A percentile compares a stretch with the other conserved stretches of the same genome.
phyloP scores from a whole-genome alignment of 2,329 filamentous ascomycete species.

The Dactylonectria estremocensis region DNA sequence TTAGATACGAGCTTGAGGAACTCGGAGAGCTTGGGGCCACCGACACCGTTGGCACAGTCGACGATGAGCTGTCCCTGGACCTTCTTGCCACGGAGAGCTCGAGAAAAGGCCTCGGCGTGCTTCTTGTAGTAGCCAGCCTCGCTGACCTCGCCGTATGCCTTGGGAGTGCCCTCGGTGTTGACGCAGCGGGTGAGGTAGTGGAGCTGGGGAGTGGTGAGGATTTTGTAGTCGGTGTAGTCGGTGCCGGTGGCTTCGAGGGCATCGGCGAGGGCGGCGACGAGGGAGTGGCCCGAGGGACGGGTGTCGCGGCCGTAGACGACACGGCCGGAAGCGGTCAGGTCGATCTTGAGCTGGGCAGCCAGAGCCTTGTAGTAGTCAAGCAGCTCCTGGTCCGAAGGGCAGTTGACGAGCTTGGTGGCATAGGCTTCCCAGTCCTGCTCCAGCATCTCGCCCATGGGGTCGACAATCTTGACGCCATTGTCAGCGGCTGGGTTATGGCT shows the following conservation, averaged over 20 bases:
- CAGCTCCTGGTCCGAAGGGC: slow-evolving; percentile 80
- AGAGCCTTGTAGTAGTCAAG: slow-evolving; percentile 83
- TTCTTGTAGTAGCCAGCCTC: slow-evolving; percentile 97
- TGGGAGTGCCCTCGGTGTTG: slow-evolving; percentile 91
- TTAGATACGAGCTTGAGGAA: slow-evolving; percentile 86
- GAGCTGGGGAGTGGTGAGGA: slow-evolving; percentile 96
- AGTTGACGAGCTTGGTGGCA: slow-evolving; percentile 92
- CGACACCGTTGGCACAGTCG: slow-evolving; percentile 97
- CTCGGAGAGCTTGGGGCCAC: slow-evolving; percentile 90
- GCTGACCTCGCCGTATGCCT: slow-evolving; percentile 89
- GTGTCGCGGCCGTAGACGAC: slow-evolving; percentile 95
- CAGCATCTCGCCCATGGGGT: slow-evolving; percentile 98
- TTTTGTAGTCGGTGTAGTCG: slow-evolving; percentile 87
- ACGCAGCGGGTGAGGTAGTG: slow-evolving; percentile 96
- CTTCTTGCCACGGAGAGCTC: slow-evolving; percentile 84
- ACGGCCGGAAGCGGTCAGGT: slow-evolving; percentile 78
- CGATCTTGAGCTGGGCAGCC: slow-evolving; percentile 82
- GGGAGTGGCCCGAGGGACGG: slow-evolving; percentile 88
- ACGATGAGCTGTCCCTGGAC: slow-evolving; percentile 83
- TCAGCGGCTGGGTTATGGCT: slow-evolving; percentile 93
- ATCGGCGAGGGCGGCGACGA: slow-evolving; percentile 84
- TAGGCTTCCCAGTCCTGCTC: slow-evolving; percentile 95
- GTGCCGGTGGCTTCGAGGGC: slow-evolving; percentile 83
- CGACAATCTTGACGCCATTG: slow-evolving; percentile 96
- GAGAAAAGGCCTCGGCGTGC: slow-evolving; percentile 86